Conservation (phyloP, 768 basidiomycete genomes). For the Rhizopogon roseolus region DNA sequence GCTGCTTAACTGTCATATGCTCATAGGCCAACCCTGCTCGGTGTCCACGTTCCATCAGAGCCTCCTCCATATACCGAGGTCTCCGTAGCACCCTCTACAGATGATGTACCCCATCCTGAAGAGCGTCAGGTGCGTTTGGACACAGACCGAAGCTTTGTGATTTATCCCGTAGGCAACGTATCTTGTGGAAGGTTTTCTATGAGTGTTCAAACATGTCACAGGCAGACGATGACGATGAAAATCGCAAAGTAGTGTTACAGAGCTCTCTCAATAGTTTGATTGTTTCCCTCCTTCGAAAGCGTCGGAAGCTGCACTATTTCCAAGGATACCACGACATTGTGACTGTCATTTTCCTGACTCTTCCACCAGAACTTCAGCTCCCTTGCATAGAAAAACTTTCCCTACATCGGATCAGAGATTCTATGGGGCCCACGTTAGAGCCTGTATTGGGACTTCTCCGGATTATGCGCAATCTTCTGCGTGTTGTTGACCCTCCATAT, state of each 20-base stretch:
- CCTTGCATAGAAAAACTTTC: constrained; percentile 68
- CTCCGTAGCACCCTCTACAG: constrained; percentile 8
- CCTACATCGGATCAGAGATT: constrained; percentile 71
- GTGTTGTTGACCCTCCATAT: constrained; percentile 64
- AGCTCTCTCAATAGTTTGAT: constrained; percentile 65
- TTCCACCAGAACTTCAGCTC: constrained; percentile 56
- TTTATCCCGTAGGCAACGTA: constrained; percentile 80
- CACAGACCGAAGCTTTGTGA: constrained; percentile 89
- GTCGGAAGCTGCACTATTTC: constrained; percentile 76
- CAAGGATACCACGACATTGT: constrained; percentile 93
- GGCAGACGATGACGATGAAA: constrained; percentile 6
- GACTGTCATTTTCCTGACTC: constrained; percentile 74
- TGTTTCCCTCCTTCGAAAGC: constrained; percentile 67
- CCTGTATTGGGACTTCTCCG: constrained; percentile 77
- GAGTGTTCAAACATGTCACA: constrained; percentile 9
- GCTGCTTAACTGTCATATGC: constrained; percentile 13
- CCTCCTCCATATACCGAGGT: constrained; percentile 22
- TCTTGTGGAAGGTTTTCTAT: constrained; percentile 4
- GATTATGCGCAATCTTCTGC: constrained; percentile 69
- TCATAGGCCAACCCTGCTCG: constrained; percentile 24
- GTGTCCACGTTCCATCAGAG: constrained; percentile 36
- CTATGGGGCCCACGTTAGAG: constrained; percentile 82
- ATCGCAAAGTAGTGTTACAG: constrained; percentile 43
- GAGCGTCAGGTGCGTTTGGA: constrained; percentile 87
- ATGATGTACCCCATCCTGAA: constrained; percentile 50